These are phyloP conservation scores for Monosporozyma servazzii DNA, from an alignment of 805 yeast species.

Conservation along the genomic window DNA sequence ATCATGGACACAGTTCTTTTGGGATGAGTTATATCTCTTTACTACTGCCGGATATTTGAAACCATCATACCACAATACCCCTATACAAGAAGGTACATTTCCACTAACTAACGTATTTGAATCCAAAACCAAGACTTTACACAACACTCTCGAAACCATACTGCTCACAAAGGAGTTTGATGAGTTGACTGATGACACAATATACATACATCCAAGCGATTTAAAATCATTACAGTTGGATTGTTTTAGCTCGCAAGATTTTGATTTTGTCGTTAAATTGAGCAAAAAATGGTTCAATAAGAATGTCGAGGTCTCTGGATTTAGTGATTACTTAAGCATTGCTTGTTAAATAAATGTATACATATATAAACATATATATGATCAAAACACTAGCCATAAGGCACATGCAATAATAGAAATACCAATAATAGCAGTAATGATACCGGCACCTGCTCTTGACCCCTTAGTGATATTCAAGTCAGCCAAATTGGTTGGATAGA, in stretches of 20 bases:
- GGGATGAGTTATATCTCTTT: constrained; percentile 25
- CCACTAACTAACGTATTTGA: constrained; percentile 8
- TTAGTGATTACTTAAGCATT: constrained; percentile 1
- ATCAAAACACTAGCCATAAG: constrained; percentile 36
- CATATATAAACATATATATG: neutral
- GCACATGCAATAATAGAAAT: constrained; percentile 35
- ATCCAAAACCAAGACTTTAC: constrained; percentile 10
- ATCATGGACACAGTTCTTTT: constrained; percentile 26
- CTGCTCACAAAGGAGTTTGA: constrained; percentile 11
- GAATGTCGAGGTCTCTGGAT: constrained; percentile 4
- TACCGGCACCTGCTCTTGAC: constrained; percentile 60
- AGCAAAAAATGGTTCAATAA: constrained; percentile 19
- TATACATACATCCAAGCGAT: constrained; percentile 13
- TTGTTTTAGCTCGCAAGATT: constrained; percentile 28
- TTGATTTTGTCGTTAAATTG: constrained; percentile 16
- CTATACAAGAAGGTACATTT: neutral
- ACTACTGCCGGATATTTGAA: constrained; percentile 23
- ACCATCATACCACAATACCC: constrained; percentile 17
- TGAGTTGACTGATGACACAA: constrained; percentile 4
- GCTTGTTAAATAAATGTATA: neutral
- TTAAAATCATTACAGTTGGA: constrained; percentile 22
- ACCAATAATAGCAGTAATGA: constrained; percentile 52
- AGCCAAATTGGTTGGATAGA: constrained; percentile 29
- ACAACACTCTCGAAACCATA: constrained; percentile 10
- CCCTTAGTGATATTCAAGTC: constrained; percentile 38